phyloP scores from a whole-genome alignment of 2,329 filamentous ascomycete genomes.

The Aspergillus piperis region DNA sequence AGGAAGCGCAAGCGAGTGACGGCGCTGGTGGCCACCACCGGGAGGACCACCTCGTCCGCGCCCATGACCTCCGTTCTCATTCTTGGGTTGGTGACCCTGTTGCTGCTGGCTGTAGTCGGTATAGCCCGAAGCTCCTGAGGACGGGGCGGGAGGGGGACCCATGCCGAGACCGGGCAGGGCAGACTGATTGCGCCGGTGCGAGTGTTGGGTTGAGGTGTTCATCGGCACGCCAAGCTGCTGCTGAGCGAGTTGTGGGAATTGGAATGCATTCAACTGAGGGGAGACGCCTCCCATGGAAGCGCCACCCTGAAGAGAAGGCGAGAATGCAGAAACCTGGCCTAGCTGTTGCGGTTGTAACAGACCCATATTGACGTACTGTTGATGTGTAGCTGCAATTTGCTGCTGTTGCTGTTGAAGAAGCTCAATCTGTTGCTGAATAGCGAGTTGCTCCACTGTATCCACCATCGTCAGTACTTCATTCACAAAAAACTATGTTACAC shows the following conservation, averaged over 20 bases:
- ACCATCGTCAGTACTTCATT: constrained; percentile 20
- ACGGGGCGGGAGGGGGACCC: constrained; percentile 89
- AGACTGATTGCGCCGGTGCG: constrained; percentile 97
- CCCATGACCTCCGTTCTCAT: constrained; percentile 69
- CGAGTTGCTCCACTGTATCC: constrained; percentile 84
- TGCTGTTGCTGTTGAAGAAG: constrained; percentile 96
- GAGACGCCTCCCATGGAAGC: constrained; percentile 69
- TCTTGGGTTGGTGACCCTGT: constrained; percentile 64
- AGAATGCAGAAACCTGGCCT: constrained; percentile 69
- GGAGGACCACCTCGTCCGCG: constrained; percentile 73
- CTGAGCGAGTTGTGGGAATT: constrained; percentile 80
- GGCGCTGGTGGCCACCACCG: constrained; percentile 79
- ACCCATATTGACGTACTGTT: constrained; percentile 97
- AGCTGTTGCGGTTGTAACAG: constrained; percentile 88
- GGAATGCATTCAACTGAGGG: constrained; percentile 76
- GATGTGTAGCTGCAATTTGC: constrained; percentile 92
- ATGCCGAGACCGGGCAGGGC: constrained; percentile 90
- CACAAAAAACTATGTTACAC: constrained; percentile 36
- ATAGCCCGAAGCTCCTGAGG: constrained; percentile 83
- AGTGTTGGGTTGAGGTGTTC: constrained; percentile 75
- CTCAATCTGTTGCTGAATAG: constrained; percentile 97
- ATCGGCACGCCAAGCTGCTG: constrained; percentile 70
- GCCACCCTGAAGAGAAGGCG: constrained; percentile 70
- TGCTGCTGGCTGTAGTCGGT: constrained; percentile 72
- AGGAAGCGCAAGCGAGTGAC: constrained; percentile 90